These are phyloP conservation scores for Thielaviopsis populi DNA, from an alignment of 2,329 filamentous ascomycete species.

Conservation along the genomic window DNA sequence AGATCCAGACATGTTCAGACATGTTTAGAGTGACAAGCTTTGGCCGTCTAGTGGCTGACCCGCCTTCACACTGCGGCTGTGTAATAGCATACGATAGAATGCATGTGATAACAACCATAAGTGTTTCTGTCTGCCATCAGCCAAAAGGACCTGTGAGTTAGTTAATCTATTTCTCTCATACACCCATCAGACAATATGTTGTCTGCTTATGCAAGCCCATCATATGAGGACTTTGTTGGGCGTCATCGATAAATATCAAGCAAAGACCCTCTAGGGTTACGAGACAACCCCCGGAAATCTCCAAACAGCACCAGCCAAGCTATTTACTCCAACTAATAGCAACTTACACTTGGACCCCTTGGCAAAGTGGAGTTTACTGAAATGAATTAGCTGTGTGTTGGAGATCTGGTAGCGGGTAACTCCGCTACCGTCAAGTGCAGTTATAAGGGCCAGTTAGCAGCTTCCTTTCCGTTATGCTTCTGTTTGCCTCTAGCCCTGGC, in stretches of 20 bases:
- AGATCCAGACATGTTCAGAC: too few species aligned
- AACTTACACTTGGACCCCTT: neutral
- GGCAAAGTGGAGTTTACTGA: neutral
- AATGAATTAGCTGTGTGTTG: neutral
- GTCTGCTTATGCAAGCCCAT: too few species aligned
- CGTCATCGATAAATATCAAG: neutral
- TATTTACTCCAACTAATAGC: neutral
- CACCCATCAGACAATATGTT: too few species aligned
- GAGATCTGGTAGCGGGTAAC: neutral
- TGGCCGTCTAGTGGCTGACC: neutral
- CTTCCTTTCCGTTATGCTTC: neutral
- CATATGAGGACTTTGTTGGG: neutral
- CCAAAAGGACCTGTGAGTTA: neutral
- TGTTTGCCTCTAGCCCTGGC: conserved; percentile 7
- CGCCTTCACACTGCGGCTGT: neutral
- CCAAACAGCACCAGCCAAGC: neutral
- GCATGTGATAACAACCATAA: neutral
- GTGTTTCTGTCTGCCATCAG: neutral
- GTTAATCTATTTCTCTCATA: too few species aligned
- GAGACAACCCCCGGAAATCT: neutral
- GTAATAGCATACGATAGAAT: neutral
- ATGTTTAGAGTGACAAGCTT: neutral
- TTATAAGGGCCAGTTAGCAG: neutral
- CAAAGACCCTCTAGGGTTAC: neutral
- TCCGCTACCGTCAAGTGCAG: neutral